phyloP scores from a whole-genome alignment of 352 stramenopile genomes.

The Phytophthora pinifolia region DNA sequence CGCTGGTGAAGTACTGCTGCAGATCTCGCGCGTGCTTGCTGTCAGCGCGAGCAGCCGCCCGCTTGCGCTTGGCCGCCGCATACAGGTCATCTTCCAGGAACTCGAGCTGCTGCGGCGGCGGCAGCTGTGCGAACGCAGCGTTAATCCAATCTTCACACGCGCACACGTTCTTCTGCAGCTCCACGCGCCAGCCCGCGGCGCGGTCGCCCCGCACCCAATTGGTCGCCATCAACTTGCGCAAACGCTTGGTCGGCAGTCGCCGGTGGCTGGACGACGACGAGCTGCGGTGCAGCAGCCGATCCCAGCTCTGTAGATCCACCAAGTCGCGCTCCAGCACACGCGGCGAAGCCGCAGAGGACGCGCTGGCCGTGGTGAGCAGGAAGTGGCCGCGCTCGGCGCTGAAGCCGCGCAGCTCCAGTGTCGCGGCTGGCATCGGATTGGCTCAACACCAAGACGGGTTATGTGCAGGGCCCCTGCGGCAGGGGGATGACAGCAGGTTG shows the following conservation, averaged over 20 bases:
- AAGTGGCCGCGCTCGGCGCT: slow-evolving; percentile 32
- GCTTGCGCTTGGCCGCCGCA: slow-evolving; percentile 28
- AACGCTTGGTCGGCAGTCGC: slow-evolving; percentile 53
- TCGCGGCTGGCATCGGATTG: neutral
- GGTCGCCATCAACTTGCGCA: slow-evolving; percentile 53
- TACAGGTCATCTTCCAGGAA: slow-evolving; percentile 66
- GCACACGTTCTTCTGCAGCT: slow-evolving; percentile 64
- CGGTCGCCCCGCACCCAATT: slow-evolving; percentile 53
- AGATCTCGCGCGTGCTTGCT: slow-evolving; percentile 51
- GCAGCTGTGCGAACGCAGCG: slow-evolving; percentile 32
- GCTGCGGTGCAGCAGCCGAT: slow-evolving; percentile 30
- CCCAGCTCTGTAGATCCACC: slow-evolving; percentile 46
- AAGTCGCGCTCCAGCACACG: slow-evolving; percentile 37
- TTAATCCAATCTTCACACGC: slow-evolving; percentile 63
- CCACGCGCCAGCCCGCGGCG: slow-evolving; percentile 46
- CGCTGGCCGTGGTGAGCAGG: slow-evolving; percentile 22
- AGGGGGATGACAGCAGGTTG: neutral
- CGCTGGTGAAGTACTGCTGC: slow-evolving; percentile 76
- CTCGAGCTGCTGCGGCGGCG: slow-evolving; percentile 20
- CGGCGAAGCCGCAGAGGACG: neutral
- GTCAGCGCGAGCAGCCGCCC: slow-evolving; percentile 17
- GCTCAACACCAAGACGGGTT: neutral
- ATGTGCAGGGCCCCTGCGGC: too few species aligned
- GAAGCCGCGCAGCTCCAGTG: slow-evolving; percentile 41
- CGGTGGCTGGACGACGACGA: slow-evolving; percentile 5